These are phyloP conservation scores for Orbilia blumenaviensis DNA, from an alignment of 2,329 filamentous ascomycete genomes.

Conservation along the genomic window DNA sequence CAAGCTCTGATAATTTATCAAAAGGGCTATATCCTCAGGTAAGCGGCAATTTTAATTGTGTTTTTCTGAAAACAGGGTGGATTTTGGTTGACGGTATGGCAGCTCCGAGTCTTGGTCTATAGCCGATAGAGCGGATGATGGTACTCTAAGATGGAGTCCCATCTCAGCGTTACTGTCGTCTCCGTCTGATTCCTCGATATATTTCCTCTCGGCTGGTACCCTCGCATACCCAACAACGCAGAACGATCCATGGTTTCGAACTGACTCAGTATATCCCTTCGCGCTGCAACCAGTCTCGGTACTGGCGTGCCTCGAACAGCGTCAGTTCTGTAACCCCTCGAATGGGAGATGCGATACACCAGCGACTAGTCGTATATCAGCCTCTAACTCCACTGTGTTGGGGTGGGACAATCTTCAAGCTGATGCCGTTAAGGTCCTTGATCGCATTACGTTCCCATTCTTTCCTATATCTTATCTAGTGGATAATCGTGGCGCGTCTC, in stretches of 20 bases:
- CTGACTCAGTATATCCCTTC: not conserved
- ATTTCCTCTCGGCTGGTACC: conserved; percentile 6
- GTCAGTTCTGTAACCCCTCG: conserved; percentile 23
- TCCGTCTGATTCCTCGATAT: conserved; percentile 4
- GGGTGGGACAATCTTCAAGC: not conserved
- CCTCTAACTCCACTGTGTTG: not conserved
- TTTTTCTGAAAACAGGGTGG: not conserved
- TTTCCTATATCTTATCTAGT: conserved; percentile 15
- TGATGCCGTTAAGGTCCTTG: not conserved
- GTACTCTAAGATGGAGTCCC: not conserved
- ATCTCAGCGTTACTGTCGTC: not conserved
- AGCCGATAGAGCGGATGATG: not conserved
- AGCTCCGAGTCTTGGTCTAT: conserved; percentile 1
- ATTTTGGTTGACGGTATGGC: not conserved
- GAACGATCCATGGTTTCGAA: not conserved
- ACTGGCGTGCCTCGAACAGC: conserved; percentile 15
- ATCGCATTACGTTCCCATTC: not conserved
- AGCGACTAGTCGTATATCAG: not conserved
- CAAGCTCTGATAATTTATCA: conserved; percentile 6
- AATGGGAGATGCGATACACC: conserved; percentile 5
- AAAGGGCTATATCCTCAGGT: conserved; percentile 1
- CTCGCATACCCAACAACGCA: not conserved
- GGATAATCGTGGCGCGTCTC: not conserved
- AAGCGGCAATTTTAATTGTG: not conserved
- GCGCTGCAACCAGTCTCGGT: not conserved